A percentile compares a stretch with the other conserved stretches of the same genome.
Evolutionary conservation across 805 yeast genomes (phyloP).

Genomic region (Candida schatavii): DNA sequence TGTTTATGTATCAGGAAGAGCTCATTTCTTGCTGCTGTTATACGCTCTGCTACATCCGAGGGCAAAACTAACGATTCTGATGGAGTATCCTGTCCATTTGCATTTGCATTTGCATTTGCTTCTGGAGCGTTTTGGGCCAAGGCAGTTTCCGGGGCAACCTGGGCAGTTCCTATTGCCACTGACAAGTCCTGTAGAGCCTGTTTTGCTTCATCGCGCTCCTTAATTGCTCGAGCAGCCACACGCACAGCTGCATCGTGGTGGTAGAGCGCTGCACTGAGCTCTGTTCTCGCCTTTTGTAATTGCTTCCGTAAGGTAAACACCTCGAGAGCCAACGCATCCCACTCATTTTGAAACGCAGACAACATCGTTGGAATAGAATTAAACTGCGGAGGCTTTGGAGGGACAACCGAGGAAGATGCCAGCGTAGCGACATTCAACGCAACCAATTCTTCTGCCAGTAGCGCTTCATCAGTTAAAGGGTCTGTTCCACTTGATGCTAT

Average conservation of each 20-base stretch:
- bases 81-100: conserved; percentile 2
- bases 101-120: background rate
- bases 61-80: background rate
- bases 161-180: conserved; percentile 32
- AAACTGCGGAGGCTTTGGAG: conserved; percentile 45
- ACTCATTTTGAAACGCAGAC: conserved; percentile 77
- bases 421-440: conserved; percentile 17
- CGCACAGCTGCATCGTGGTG: conserved; percentile 88
- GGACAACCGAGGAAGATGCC: conserved; percentile 19
- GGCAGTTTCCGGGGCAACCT: conserved; percentile 2
- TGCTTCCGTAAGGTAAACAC: conserved; percentile 74
- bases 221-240: conserved; percentile 73
- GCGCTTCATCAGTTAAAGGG: conserved; percentile 68
- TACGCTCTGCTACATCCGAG: conserved; percentile 15
- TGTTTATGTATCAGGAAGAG: conserved; percentile 37
- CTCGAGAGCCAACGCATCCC: conserved; percentile 86
- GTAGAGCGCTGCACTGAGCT: conserved; percentile 73
- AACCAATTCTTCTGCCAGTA: conserved; percentile 58
- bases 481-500: conserved; percentile 65
- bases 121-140: background rate
- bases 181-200: conserved; percentile 60
- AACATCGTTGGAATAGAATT: conserved; percentile 78
- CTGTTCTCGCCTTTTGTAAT: conserved; percentile 61
- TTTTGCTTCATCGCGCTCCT: conserved; percentile 73
- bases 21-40: conserved; percentile 27